Percentiles rank a stretch among this genome's conserved stretches.
Conservation (phyloP, 495 filamentous ascomycete species). For the Ramalina peruviana region DNA sequence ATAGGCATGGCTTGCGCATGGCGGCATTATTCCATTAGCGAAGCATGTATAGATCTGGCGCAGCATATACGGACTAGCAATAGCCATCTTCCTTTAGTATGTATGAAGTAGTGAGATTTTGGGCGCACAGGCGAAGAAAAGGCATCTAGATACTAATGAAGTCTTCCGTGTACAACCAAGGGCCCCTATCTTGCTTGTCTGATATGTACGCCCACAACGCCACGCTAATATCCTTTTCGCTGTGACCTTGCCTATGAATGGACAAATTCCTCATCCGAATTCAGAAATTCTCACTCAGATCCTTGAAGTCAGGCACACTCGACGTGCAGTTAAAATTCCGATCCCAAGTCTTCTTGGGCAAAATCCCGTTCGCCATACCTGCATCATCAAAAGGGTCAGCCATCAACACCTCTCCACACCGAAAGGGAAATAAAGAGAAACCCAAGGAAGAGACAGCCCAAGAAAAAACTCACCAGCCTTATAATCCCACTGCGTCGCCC, state of each 20-base stretch:
- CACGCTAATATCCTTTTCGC: neutral
- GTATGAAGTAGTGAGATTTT: neutral
- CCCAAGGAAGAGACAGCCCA: neutral
- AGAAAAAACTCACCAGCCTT: constrained; percentile 28
- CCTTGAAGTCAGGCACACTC: constrained; percentile 54
- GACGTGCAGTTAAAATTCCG: constrained; percentile 61
- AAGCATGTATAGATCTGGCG: neutral
- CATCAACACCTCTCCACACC: neutral
- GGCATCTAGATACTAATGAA: neutral
- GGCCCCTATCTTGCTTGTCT: no score
- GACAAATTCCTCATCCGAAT: neutral
- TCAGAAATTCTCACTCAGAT: constrained; percentile 57
- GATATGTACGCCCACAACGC: neutral
- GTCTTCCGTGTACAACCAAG: no score
- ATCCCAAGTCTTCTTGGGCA: constrained; percentile 67
- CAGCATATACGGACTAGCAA: neutral
- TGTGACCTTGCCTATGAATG: neutral
- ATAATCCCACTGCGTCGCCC: constrained; percentile 85
- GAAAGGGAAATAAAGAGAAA: neutral
- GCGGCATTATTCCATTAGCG: neutral
- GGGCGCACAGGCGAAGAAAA: neutral
- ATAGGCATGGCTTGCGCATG: neutral
- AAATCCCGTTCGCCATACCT: constrained; percentile 61
- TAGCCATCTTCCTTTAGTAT: neutral
- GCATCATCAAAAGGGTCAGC: constrained; percentile 21